Conservation (phyloP, 164 flowering plant genomes). For the Taxillus chinensis region DNA sequence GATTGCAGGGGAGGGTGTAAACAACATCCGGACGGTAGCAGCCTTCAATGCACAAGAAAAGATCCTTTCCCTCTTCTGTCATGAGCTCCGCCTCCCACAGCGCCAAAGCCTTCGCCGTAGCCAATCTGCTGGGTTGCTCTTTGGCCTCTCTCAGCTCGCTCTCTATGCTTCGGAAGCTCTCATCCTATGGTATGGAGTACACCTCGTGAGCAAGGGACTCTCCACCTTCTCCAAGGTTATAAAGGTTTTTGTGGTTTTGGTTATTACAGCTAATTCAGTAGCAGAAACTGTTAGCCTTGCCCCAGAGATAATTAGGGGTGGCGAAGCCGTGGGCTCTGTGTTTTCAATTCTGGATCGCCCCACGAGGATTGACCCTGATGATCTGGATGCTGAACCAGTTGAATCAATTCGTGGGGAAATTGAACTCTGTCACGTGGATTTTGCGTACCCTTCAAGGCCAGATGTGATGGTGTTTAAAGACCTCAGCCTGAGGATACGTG, state of each 20-base stretch:
- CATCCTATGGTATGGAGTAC: conserved; percentile 91
- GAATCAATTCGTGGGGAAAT: conserved; percentile 79
- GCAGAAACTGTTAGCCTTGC: conserved; percentile 97
- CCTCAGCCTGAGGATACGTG: conserved; percentile 66
- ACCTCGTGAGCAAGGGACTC: conserved; percentile 68
- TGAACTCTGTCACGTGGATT: conserved; percentile 85
- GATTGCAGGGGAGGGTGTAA: conserved; percentile 98
- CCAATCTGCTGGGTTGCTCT: conserved; percentile 68
- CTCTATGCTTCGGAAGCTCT: conserved; percentile 87
- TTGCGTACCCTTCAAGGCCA: conserved; percentile 85
- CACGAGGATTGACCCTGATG: conserved; percentile 89
- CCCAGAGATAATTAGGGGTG: conserved; percentile 86
- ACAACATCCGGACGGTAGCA: conserved; percentile 95
- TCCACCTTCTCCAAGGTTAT: conserved; percentile 94
- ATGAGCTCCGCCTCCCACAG: conserved; percentile 74
- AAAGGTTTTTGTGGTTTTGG: conserved; percentile 86
- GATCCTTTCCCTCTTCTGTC: conserved; percentile 65
- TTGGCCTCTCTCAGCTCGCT: conserved; percentile 91
- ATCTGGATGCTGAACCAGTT: conserved; percentile 61
- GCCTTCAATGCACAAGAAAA: conserved; percentile 95
- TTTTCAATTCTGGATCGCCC: conserved; percentile 74
- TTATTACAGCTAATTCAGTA: conserved; percentile 89
- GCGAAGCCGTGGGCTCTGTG: conserved; percentile 83
- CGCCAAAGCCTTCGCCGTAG: conserved; percentile 58
- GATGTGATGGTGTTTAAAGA: conserved; percentile 72